A percentile compares a stretch with the other conserved stretches of the same genome.
Evolutionary conservation across 768 basidiomycete species (phyloP).

Genomic region (Tulasnella sp.): DNA sequence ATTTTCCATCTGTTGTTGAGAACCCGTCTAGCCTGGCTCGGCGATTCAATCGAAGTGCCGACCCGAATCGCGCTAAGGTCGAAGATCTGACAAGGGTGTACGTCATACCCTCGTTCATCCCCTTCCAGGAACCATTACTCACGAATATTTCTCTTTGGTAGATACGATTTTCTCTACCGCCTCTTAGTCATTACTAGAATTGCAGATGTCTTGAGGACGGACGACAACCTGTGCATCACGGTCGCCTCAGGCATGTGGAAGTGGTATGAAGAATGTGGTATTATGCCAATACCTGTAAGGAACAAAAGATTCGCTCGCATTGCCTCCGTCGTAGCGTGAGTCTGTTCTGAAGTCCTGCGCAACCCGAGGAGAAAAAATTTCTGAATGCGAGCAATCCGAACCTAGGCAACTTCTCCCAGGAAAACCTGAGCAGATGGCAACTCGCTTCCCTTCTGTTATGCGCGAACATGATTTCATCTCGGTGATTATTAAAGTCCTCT

Average conservation of each 20-base stretch:
- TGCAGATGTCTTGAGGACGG: background rate
- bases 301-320: background rate
- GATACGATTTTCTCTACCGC: background rate
- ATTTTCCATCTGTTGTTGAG: background rate
- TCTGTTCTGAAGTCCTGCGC: background rate
- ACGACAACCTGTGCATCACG: background rate
- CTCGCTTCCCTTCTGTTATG: background rate
- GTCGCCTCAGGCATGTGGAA: background rate
- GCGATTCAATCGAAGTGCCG: background rate
- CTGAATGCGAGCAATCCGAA: background rate
- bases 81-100: background rate
- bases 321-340: background rate
- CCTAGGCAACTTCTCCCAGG: background rate
- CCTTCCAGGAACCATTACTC: too few relatives aligned
- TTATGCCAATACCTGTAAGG: background rate
- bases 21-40: background rate
- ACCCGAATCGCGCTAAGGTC: background rate
- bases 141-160: background rate
- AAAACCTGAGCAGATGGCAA: background rate
- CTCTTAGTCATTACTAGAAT: background rate
- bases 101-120: background rate
- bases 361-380: background rate
- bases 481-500: background rate
- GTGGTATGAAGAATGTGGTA: background rate
- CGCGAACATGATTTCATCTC: background rate